Evolutionary conservation across 768 basidiomycete genomes (phyloP).

Genomic region (Macrolepiota albuminosa): DNA sequence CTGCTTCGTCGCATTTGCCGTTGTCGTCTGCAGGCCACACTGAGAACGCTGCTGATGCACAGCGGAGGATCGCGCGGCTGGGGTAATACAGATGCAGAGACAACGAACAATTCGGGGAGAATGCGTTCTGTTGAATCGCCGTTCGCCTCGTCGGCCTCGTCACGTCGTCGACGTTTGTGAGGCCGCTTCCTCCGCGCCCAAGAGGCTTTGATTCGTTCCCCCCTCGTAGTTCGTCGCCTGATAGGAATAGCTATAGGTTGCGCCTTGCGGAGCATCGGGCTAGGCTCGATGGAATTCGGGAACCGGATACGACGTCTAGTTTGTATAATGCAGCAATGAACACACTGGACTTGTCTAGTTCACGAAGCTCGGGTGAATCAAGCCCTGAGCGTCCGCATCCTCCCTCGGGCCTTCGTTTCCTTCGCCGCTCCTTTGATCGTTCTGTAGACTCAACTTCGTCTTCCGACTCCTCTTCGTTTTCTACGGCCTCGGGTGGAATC

Average conservation of each 20-base stretch:
- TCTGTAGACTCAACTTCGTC: neutral
- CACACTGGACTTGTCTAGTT: neutral
- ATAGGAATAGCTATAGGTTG: neutral
- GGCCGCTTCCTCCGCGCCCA: neutral
- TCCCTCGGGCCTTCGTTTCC: neutral
- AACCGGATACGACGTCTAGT: neutral
- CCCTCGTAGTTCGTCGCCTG: neutral
- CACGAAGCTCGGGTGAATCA: neutral
- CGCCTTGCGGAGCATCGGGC: conserved; percentile 6
- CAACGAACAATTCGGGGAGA: neutral
- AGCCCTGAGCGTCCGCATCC: neutral
- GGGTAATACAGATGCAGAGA: conserved; percentile 24
- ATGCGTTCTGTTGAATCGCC: neutral
- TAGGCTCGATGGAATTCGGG: neutral
- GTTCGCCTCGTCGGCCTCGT: neutral
- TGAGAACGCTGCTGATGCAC: conserved; percentile 40
- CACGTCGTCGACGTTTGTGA: neutral
- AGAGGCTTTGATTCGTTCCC: neutral
- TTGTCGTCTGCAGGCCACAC: conserved; percentile 31
- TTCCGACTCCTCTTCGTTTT: neutral
- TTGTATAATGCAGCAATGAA: neutral
- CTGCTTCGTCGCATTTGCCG: conserved; percentile 11
- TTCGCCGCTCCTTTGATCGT: neutral
- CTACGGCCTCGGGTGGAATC: neutral
- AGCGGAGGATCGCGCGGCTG: conserved; percentile 31